Evolutionary conservation across 2,329 filamentous ascomycete species (phyloP).

Genomic region (Aspergillus pseudoterreus): DNA sequence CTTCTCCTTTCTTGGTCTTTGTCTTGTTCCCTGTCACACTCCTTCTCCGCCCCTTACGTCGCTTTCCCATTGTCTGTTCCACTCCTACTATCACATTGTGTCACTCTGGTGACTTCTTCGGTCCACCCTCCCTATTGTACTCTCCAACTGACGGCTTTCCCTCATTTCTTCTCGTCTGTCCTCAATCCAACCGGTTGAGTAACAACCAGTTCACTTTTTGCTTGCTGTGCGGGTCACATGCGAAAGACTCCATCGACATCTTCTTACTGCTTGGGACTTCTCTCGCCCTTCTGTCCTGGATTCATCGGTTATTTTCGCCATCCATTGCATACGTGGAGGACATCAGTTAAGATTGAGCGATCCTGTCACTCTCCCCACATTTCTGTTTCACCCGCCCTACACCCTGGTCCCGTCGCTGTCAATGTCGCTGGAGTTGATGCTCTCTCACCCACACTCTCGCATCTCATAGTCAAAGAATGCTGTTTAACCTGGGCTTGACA

Average conservation of each 20-base stretch:
- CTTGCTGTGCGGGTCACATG: constrained; percentile 1
- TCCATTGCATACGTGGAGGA: neutral
- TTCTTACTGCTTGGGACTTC: neutral
- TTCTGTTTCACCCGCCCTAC: neutral
- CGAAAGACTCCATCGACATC: neutral
- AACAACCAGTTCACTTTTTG: neutral
- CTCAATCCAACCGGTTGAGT: neutral
- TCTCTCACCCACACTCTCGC: constrained; percentile 8
- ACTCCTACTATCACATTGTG: neutral
- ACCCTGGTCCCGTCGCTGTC: constrained; percentile 6
- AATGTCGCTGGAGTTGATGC: constrained; percentile 11
- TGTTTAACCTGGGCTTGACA: constrained; percentile 41
- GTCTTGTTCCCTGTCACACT: neutral
- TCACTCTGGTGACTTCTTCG: no score
- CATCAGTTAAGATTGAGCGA: neutral
- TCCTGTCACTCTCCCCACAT: neutral
- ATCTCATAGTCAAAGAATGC: constrained; percentile 30
- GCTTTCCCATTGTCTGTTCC: neutral
- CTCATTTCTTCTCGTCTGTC: neutral
- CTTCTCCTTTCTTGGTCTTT: constrained; percentile 2
- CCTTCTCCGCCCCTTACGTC: neutral
- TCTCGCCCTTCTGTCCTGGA: neutral
- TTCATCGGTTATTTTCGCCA: neutral
- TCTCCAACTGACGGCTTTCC: neutral
- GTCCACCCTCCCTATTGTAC: no score